phyloP scores from a whole-genome alignment of 2,329 filamentous ascomycete species.

The Cladosporium sp. region DNA sequence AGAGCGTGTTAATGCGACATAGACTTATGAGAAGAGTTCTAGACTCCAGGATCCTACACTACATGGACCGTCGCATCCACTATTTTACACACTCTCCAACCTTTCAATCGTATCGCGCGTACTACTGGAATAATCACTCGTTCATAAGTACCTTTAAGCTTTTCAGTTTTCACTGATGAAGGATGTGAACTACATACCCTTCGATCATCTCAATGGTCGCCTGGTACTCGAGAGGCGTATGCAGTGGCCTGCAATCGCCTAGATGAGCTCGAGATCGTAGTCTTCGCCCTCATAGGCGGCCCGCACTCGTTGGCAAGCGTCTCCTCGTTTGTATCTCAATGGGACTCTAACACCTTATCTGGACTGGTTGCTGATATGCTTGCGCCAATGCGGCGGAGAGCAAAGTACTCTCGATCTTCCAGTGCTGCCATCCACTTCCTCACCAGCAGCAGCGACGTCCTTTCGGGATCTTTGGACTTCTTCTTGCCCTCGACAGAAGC shows the following conservation, averaged over 20 bases:
- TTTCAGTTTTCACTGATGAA: neutral
- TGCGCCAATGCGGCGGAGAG: neutral
- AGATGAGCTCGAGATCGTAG: slow-evolving; percentile 71
- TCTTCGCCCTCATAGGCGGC: slow-evolving; percentile 68
- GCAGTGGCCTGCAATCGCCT: slow-evolving; percentile 78
- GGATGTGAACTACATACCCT: slow-evolving; percentile 41
- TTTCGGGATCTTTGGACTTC: neutral
- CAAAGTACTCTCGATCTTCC: neutral
- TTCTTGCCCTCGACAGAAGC: neutral
- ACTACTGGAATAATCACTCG: neutral
- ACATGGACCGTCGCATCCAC: neutral
- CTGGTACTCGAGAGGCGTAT: slow-evolving; percentile 89
- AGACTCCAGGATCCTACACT: neutral
- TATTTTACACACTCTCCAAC: neutral
- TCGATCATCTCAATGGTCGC: slow-evolving; percentile 96
- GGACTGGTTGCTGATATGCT: neutral
- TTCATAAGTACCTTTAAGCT: neutral
- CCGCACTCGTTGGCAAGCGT: slow-evolving; percentile 88
- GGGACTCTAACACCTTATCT: neutral
- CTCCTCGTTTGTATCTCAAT: slow-evolving; percentile 85
- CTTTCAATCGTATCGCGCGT: neutral
- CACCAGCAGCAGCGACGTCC: neutral
- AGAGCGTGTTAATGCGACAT: neutral
- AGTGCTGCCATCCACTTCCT: slow-evolving; percentile 26
- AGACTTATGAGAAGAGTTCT: neutral